These are phyloP conservation scores for Ramichloridium luteum DNA, from an alignment of 2,329 filamentous ascomycete genomes.

Conservation along the genomic window DNA sequence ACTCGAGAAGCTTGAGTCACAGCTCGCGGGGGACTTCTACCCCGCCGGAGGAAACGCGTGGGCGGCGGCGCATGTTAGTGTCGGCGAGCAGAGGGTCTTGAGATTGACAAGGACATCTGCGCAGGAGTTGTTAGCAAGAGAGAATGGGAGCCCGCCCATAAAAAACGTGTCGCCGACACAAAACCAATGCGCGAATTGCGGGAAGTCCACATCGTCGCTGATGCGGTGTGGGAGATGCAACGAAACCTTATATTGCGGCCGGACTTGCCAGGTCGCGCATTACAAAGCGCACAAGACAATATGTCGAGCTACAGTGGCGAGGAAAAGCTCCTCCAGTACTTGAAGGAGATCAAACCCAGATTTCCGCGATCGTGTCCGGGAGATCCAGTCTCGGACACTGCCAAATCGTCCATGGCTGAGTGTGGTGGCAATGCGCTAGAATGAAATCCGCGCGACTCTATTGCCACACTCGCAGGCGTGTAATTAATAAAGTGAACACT, in stretches of 20 bases:
- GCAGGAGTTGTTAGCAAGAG: background rate
- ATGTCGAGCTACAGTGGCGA: background rate
- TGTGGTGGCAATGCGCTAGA: too few species aligned
- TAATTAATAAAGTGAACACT: too few species aligned
- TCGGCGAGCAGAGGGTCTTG: slow-evolving; percentile 1
- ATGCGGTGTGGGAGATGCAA: slow-evolving; percentile 1
- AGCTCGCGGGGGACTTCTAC: background rate
- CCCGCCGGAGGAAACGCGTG: background rate
- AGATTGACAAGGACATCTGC: background rate
- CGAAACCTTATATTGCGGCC: background rate
- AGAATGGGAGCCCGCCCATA: background rate
- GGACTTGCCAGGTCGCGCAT: background rate
- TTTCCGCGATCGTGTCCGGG: too few species aligned
- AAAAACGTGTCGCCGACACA: background rate
- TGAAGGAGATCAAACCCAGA: too few species aligned
- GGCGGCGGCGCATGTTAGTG: background rate
- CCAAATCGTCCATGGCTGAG: too few species aligned
- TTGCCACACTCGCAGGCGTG: too few species aligned
- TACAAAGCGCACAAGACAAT: background rate
- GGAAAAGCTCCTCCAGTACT: too few species aligned
- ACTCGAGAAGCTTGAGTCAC: background rate
- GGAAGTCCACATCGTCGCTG: background rate
- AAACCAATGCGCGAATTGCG: background rate
- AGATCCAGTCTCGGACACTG: too few species aligned
- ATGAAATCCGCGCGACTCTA: too few species aligned